Percentiles rank a stretch among this genome's conserved stretches.
Evolutionary conservation across 805 yeast genomes (phyloP).

Genomic region (Candida odintsovae): DNA sequence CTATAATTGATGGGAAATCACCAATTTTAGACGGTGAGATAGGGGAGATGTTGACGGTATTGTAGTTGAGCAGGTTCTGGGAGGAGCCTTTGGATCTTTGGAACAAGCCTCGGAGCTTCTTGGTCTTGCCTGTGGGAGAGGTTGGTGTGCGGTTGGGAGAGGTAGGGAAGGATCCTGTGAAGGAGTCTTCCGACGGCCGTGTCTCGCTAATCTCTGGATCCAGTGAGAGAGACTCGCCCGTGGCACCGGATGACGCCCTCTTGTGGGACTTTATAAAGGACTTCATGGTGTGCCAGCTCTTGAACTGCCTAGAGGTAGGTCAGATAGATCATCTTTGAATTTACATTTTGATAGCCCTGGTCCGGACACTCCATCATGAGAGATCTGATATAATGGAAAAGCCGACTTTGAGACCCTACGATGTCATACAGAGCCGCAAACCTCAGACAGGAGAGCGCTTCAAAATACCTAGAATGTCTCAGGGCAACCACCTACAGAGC

Average conservation of each 20-base stretch:
- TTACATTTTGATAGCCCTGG: background rate
- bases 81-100: slow-evolving; percentile 17
- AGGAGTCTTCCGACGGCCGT: background rate
- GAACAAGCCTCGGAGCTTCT: slow-evolving; percentile 21
- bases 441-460: too few relatives aligned
- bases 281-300: background rate
- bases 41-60: slow-evolving; percentile 18
- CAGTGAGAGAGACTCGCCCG: background rate
- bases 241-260: background rate
- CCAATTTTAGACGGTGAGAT: slow-evolving; percentile 4
- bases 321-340: too few relatives aligned
- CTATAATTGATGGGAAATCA: slow-evolving; percentile 33
- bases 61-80: slow-evolving; percentile 7
- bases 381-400: too few relatives aligned
- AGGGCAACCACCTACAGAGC: background rate
- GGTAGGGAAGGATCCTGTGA: background rate
- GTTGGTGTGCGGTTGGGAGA: background rate
- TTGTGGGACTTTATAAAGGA: background rate
- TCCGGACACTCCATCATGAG: background rate
- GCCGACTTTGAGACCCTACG: too few relatives aligned
- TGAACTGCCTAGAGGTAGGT: background rate
- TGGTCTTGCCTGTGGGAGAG: slow-evolving; percentile 13
- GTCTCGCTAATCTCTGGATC: background rate
- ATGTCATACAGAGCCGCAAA: too few relatives aligned
- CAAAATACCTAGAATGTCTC: background rate